Evolutionary conservation across 1,284 basidiomycete species (phyloP).

Genomic region (Ustilago esculenta): DNA sequence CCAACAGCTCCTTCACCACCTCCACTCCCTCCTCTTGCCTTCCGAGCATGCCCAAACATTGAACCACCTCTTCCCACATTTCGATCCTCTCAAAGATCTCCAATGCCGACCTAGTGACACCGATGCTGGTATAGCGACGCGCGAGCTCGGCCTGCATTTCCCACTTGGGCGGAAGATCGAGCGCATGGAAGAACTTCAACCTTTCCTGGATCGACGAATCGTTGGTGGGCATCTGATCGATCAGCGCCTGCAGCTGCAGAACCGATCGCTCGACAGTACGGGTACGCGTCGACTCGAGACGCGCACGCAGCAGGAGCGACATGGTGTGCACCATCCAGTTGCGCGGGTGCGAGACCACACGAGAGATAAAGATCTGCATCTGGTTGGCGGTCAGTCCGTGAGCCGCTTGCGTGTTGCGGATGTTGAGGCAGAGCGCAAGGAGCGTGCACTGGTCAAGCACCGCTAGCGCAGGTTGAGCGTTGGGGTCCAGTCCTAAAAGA

Average conservation of each 20-base stretch:
- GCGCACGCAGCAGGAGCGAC: slow-evolving; percentile 63
- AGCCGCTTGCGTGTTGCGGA: slow-evolving; percentile 61
- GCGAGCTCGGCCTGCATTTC: slow-evolving; percentile 66
- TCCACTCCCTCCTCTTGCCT: slow-evolving; percentile 60
- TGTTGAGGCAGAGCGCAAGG: slow-evolving; percentile 63
- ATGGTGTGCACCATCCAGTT: slow-evolving; percentile 67
- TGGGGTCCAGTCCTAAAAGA: slow-evolving; percentile 77
- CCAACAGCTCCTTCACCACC: slow-evolving; percentile 59
- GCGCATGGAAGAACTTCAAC: slow-evolving; percentile 59
- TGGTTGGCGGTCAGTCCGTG: slow-evolving; percentile 66
- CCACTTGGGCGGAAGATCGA: slow-evolving; percentile 64
- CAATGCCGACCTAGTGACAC: slow-evolving; percentile 62
- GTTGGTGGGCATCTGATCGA: slow-evolving; percentile 66
- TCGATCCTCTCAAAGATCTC: slow-evolving; percentile 64
- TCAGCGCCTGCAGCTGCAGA: slow-evolving; percentile 64
- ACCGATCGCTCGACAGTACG: slow-evolving; percentile 63
- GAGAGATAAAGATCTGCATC: slow-evolving; percentile 62
- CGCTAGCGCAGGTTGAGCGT: slow-evolving; percentile 75
- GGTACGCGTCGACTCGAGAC: slow-evolving; percentile 61
- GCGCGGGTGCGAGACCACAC: slow-evolving; percentile 57
- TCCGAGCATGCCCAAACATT: slow-evolving; percentile 59
- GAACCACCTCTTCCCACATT: slow-evolving; percentile 66
- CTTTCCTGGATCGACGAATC: slow-evolving; percentile 66
- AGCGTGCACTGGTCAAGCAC: slow-evolving; percentile 63
- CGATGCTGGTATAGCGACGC: slow-evolving; percentile 56